Base-by-base conservation (phyloP, 2,329 filamentous ascomycete species). In the Claviceps pazoutovae region DNA sequence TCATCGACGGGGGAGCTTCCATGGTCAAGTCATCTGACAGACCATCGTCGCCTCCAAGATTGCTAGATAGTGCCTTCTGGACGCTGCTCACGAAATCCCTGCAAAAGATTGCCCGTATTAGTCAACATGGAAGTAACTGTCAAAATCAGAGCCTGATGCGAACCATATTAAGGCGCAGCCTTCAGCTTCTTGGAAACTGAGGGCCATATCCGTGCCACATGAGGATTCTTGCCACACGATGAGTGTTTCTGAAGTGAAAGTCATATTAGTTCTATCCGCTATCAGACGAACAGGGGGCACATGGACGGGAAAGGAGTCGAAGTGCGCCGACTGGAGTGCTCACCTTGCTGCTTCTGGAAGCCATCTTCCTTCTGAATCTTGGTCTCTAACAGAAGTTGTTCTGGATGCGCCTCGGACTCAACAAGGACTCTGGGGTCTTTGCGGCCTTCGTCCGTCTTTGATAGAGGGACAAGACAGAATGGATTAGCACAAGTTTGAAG, bases 261-360 rank as follows among this genome's bases (percentile, higher is more conserved):
- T 14, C 39, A 9, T 37, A 37, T 51, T 19, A 48, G 16, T 48
- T 42, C 26, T 1, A 42, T 17, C 21, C 4, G 9, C 11, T 19
- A 2, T 30, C 17, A 16, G 4, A 46, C 14, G 16, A n/a, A 34
- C 3, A 19, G 4, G 19, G 11, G 19, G 13, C 19, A 21, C 9
- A 13, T 6, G 7, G 41, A 43, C 13, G 41, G 39, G 9, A 13
- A 41, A 30, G 49, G 43, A 34, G 54, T 37, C 49, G 34, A 51
- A 65, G 19, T 30, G 38, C 41, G 26, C 19, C 11, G 5, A 21
- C 3, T 21, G n/a, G 16, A 38, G 72, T 21, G 14, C 17, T 61
- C 78, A 84, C 88, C 88, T 84, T 97, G 91, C 68, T 98, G 93
- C 70, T 96, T 95, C 71, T 97, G 90, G 65, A 97, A 97, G 54